Conservation (phyloP, 163 green algal genomes). For the Volvox carteri region DNA sequence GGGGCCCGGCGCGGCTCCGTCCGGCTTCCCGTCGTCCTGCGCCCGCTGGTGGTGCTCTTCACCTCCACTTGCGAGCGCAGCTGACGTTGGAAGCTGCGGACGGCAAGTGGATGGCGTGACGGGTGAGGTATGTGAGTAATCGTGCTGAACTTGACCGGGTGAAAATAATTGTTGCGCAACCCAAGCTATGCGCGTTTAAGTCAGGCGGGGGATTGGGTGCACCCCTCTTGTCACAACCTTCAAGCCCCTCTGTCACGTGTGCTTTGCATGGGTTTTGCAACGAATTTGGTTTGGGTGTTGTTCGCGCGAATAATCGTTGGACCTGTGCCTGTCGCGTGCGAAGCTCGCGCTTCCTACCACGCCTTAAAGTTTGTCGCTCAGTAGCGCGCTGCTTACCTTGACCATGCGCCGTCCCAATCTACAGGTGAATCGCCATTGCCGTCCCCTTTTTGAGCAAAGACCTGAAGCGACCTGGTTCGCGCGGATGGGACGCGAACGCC, state of each 20-base stretch:
- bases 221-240: no score
- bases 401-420: conserved; percentile 48
- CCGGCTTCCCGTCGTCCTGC: background rate
- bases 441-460: background rate
- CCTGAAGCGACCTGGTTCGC: background rate
- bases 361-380: background rate
- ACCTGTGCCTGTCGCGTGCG: background rate
- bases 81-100: conserved; percentile 46
- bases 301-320: no score
- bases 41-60: conserved; percentile 24
- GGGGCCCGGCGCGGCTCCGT: background rate
- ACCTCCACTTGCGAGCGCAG: conserved; percentile 41
- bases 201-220: no score
- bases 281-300: no score
- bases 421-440: background rate
- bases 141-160: no score
- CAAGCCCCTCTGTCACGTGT: no score
- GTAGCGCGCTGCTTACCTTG: background rate
- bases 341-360: conserved; percentile 19
- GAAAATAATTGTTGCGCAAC: no score
- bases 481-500: background rate
- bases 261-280: no score
- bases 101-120: background rate
- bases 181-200: no score
- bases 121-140: background rate